Percentiles rank a stretch among this genome's conserved stretches.
Conservation (phyloP, 2,329 filamentous ascomycete genomes). For the Calonectria montana region DNA sequence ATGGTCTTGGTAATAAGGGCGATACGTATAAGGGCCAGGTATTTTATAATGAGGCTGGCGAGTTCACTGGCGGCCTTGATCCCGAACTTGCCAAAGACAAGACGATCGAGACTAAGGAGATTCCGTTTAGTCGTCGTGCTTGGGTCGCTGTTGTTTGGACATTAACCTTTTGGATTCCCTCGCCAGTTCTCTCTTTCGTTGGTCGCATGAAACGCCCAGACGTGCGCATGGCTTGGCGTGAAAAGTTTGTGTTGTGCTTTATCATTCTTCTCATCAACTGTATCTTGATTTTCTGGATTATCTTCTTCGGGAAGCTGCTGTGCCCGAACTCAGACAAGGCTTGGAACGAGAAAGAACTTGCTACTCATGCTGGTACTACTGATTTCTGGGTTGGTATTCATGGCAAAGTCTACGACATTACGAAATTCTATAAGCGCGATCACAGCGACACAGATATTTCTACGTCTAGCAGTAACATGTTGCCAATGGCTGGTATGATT, state of each 20-base stretch:
- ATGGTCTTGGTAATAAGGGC: slow-evolving; percentile 88
- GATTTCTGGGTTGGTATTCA: slow-evolving; percentile 91
- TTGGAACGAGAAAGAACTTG: slow-evolving; percentile 79
- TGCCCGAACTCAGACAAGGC: slow-evolving; percentile 94
- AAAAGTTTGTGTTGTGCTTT: slow-evolving; percentile 87
- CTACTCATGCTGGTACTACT: slow-evolving; percentile 74
- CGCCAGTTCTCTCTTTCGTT: slow-evolving; percentile 79
- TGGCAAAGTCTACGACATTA: slow-evolving; percentile 91
- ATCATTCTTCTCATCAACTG: slow-evolving; percentile 87
- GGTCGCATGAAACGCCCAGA: slow-evolving; percentile 98
- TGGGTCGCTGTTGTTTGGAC: slow-evolving; percentile 90
- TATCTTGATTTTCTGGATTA: slow-evolving; percentile 89
- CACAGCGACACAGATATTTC: slow-evolving; percentile 80
- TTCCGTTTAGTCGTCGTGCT: slow-evolving; percentile 72
- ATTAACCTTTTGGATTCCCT: slow-evolving; percentile 95
- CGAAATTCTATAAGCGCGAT: slow-evolving; percentile 85
- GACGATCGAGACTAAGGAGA: slow-evolving; percentile 76
- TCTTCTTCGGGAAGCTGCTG: slow-evolving; percentile 83
- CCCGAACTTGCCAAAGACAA: slow-evolving; percentile 82
- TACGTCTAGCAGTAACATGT: slow-evolving; percentile 74
- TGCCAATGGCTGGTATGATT: slow-evolving; percentile 80
- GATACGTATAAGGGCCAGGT: slow-evolving; percentile 80
- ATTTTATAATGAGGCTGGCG: slow-evolving; percentile 78
- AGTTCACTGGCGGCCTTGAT: slow-evolving; percentile 77
- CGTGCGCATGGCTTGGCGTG: slow-evolving; percentile 96